phyloP scores from a whole-genome alignment of 768 basidiomycete species.

The Dentipellis fragilis region DNA sequence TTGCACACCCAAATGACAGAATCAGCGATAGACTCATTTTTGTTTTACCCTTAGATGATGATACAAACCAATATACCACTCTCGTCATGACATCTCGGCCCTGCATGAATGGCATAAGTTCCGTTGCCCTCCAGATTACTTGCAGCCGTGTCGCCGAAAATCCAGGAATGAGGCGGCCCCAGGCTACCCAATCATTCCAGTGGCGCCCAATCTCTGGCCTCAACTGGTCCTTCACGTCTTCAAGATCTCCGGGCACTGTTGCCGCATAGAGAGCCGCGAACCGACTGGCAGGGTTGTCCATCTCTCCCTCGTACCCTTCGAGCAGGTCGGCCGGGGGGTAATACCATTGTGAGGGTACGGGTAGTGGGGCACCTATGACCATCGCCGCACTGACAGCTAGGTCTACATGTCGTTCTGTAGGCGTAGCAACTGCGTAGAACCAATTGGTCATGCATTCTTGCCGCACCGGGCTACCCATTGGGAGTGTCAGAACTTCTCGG shows the following conservation, averaged over 20 bases:
- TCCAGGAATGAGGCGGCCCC: constrained; percentile 29
- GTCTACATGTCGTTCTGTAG: constrained; percentile 43
- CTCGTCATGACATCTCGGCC: constrained; percentile 42
- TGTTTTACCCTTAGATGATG: too few species aligned
- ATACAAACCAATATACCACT: constrained; percentile 44
- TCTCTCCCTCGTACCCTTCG: too few species aligned
- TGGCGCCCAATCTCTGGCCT: too few species aligned
- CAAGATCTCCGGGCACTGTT: constrained; percentile 39
- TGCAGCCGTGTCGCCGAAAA: constrained; percentile 26
- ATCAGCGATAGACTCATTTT: background rate
- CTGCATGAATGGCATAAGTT: constrained; percentile 48
- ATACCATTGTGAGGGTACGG: too few species aligned
- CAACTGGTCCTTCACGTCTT: too few species aligned
- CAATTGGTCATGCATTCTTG: constrained; percentile 32
- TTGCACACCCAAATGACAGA: background rate
- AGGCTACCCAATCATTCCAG: constrained; percentile 44
- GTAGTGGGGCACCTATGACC: too few species aligned
- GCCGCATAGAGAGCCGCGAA: constrained; percentile 28
- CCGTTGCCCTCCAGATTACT: constrained; percentile 34
- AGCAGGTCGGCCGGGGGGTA: too few species aligned
- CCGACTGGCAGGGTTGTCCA: too few species aligned
- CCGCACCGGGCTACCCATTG: background rate
- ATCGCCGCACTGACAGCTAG: constrained; percentile 26
- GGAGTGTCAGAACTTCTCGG: constrained; percentile 28
- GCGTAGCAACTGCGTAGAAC: constrained; percentile 29